These are phyloP conservation scores for Alisma plantagoaquatica DNA, from an alignment of 106 monocot genomes.

Conservation along the genomic window DNA sequence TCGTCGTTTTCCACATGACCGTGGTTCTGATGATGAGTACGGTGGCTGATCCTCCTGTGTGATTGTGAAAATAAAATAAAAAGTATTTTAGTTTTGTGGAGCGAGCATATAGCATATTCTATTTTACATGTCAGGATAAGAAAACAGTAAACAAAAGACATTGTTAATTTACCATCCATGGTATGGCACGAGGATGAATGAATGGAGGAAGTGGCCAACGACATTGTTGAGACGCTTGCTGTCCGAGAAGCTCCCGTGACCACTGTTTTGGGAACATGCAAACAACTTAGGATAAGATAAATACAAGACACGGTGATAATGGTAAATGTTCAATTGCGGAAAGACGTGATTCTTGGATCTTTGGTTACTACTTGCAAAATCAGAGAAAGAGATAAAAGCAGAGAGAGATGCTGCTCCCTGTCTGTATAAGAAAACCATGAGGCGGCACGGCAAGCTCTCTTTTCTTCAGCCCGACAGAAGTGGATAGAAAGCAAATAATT, in stretches of 20 bases:
- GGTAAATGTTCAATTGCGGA: too few relatives aligned
- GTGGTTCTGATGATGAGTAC: constrained; percentile 44
- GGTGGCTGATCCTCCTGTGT: constrained; percentile 40
- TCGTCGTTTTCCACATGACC: constrained; percentile 43
- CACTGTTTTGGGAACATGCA: constrained; percentile 10
- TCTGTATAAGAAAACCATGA: neutral
- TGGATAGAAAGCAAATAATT: too few relatives aligned
- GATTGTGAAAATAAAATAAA: neutral
- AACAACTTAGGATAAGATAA: neutral
- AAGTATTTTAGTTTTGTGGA: too few relatives aligned
- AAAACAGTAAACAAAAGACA: neutral
- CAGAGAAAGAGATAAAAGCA: neutral
- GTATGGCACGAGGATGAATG: constrained; percentile 28
- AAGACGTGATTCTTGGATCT: too few relatives aligned
- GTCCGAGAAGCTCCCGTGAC: constrained; percentile 33
- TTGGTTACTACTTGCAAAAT: too few relatives aligned
- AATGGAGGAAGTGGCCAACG: constrained; percentile 27
- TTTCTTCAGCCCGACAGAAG: too few relatives aligned
- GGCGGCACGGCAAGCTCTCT: neutral
- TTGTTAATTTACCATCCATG: constrained; percentile 25
- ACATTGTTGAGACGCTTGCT: constrained; percentile 16
- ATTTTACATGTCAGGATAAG: too few relatives aligned
- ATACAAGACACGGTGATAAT: neutral
- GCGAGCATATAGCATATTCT: too few relatives aligned
- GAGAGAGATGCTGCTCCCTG: neutral